Evolutionary conservation across 495 filamentous ascomycete genomes (phyloP), one percentile per base, ranked within the genome.

Genomic region (Aspergillus indologenus): DNA sequence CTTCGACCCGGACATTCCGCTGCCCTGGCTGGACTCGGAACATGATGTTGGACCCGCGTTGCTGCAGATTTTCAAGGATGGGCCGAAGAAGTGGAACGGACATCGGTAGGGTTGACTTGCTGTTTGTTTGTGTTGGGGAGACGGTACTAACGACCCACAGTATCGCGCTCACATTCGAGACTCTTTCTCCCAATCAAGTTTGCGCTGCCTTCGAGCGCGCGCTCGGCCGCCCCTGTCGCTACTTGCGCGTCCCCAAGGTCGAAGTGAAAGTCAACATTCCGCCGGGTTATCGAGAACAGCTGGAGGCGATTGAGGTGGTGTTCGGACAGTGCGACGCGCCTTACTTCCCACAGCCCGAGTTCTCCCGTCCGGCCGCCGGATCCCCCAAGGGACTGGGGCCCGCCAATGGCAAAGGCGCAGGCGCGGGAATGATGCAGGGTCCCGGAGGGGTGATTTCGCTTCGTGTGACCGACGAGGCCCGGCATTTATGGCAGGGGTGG

Each of bases 11-110:
- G 83, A 96, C 59, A 86, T 87, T 29, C 87, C 88, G 18, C 79
- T 98, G 23, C 94, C 94, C n/a, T 98, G 93, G 90, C 81, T 98
- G 17, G 94, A 98, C 64, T 92, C 92, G 12, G 94, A 98, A 70
- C 94, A 98, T 67, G 94, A 98, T 61, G 87, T 97, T 6, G 94
- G 94, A 3, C 90, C 94, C n/a, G 88, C 94, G 0, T 84, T 98
- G 17, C 79, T 96, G 17, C 94, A 98, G 72, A 87, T 98, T 59
- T 89, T 98, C 80, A 98, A 96, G 71, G 92, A 97, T 66, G 94
- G 94, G 2, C 79, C 86, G 1, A 80, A 80, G 66, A 91, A 89
- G 69, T 98, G 94, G 94, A 80, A 81, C 58, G 87, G 87, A 20
- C 87, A 92, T 68, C 84, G 89, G 87, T 89, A 72, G 71, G 81